phyloP scores from a whole-genome alignment of 495 filamentous ascomycete genomes.

The Penicillium soppii region DNA sequence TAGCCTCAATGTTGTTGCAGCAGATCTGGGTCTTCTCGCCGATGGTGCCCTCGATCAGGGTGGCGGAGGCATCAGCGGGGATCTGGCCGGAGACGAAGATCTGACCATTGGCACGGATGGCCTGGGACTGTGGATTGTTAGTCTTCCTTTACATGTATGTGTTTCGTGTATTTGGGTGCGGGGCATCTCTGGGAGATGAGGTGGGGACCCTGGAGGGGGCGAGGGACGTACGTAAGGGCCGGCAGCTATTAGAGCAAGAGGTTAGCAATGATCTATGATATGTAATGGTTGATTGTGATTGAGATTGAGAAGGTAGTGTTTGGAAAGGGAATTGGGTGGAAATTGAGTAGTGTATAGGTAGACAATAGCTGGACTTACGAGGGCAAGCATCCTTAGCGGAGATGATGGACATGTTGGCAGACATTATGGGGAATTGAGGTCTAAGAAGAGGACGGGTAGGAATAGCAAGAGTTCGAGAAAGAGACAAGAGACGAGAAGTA shows the following conservation, averaged over 20 bases:
- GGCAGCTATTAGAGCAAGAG: conserved; percentile 37
- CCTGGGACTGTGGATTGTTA: conserved; percentile 67
- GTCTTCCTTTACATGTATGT: conserved; percentile 2
- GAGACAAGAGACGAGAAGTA: conserved; percentile 27
- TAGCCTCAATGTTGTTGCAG: conserved; percentile 74
- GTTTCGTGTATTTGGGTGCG: not conserved
- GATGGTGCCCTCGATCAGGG: conserved; percentile 73
- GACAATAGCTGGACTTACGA: conserved; percentile 33
- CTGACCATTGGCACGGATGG: conserved; percentile 74
- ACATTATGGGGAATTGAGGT: conserved; percentile 27
- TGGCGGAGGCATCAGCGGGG: conserved; percentile 72
- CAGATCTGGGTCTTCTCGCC: conserved; percentile 72
- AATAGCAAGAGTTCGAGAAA: conserved; percentile 13
- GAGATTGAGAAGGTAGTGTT: too few relatives aligned
- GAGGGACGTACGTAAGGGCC: conserved; percentile 55
- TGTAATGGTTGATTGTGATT: not conserved
- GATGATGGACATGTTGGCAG: conserved; percentile 37
- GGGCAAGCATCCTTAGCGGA: conserved; percentile 47
- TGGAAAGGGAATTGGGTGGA: not conserved
- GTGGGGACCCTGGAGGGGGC: not conserved
- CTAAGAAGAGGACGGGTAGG: not conserved
- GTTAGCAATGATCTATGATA: conserved; percentile 34
- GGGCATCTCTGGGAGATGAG: too few relatives aligned
- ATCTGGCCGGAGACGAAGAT: conserved; percentile 96
- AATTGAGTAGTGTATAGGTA: not conserved